Evolutionary conservation across 768 basidiomycete genomes (phyloP).

Genomic region (Hirschioporus abietinus): DNA sequence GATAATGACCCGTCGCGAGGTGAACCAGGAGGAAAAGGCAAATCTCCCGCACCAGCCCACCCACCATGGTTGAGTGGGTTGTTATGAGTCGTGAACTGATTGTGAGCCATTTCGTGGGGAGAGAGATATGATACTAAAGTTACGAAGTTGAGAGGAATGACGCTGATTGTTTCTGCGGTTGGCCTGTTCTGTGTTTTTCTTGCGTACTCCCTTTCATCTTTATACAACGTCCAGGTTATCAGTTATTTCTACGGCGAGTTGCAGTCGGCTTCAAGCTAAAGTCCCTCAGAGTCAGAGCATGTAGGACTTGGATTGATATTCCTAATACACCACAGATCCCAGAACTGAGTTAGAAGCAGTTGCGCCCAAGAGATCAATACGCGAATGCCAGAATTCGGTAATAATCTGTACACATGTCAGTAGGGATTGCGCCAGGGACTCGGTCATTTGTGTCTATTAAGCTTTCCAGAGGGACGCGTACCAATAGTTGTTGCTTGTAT

Average conservation of each 20-base stretch:
- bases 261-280: background rate
- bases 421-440: background rate
- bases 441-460: background rate
- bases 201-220: background rate
- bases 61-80: background rate
- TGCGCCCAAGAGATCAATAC: background rate
- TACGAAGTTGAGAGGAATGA: background rate
- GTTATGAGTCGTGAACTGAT: background rate
- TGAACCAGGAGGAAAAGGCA: background rate
- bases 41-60: background rate
- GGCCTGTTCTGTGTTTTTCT: background rate
- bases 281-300: background rate
- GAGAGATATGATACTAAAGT: background rate
- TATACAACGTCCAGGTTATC: background rate
- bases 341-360: no score
- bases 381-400: background rate
- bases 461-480: background rate
- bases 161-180: background rate
- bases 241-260: background rate
- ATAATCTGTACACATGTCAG: background rate
- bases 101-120: background rate
- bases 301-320: background rate
- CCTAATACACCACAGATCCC: no score
- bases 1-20: background rate
- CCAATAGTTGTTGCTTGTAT: background rate